Base-by-base conservation (phyloP, 73 alveolate genomes). In the Tetrahymena borealis region DNA sequence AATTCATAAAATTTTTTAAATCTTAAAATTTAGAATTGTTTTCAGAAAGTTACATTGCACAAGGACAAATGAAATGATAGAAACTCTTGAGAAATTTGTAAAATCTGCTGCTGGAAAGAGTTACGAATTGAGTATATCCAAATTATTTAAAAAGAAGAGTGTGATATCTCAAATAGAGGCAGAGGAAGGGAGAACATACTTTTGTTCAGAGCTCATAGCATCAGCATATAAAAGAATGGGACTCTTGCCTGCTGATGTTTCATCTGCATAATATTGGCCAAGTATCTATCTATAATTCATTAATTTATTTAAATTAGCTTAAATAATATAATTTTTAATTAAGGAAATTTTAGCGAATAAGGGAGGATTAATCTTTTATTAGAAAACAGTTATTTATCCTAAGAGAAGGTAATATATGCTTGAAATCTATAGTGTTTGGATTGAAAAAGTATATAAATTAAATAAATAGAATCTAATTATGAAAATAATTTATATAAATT, bases 131-230 rank as follows among this genome's bases (percentile, higher is more conserved):
- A 78, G 92, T 28, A 32, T 96, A 15, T 40, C 91, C 5, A 97
- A 97, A 91, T 41, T 96, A 40, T 78, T 78, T 38, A 94, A 78
- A 79, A 93, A 60, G 37, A 93, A 18, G 28, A 90, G 95, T 43
- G 41, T 95, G 16, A 90, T 92, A 32, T 93, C 94, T 18, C 41
- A 95, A 91, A 78, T 91, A 31, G 90, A 43, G 32, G 91, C 32
- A 35, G 93, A 93, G 36, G 96, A 96, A 11, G 94, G 96, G 37
- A 40, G 99, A 78, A 95, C 99, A 0, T 96, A 78, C 79, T 96
- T 96, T 77, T 96, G 98, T 78, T 93, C 96, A 2, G 98, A 96
- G 79, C 40, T 94, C 10, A 97, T 96, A 16, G 98, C 98, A 18
- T 91, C 93, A 79, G 93, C 95, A 6, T 94, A 94, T 93, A 96